Conservation (phyloP, 2,329 filamentous ascomycete species). For the Akanthomyces uredinophilus region DNA sequence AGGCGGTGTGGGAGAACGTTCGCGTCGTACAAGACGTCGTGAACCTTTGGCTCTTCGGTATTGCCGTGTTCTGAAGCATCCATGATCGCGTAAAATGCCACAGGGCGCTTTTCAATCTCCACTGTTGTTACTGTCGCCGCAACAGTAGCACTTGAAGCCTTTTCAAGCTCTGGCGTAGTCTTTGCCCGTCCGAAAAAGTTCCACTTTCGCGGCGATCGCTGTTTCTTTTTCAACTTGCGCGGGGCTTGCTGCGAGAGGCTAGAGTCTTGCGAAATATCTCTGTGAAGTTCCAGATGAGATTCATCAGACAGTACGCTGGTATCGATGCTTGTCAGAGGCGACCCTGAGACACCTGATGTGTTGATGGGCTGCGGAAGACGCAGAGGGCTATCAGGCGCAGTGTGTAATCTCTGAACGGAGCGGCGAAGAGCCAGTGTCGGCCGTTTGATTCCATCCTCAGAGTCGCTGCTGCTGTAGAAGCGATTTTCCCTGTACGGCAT, state of each 20-base stretch:
- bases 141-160: conserved; percentile 34
- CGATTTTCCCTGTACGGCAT: conserved; percentile 35
- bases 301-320: conserved; percentile 55
- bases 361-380: conserved; percentile 51
- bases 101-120: conserved; percentile 44
- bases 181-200: conserved; percentile 57
- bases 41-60: conserved; percentile 34
- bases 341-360: conserved; percentile 37
- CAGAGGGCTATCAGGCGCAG: conserved; percentile 39
- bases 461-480: conserved; percentile 54
- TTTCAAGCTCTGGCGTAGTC: conserved; percentile 35
- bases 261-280: conserved; percentile 30
- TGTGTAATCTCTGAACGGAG: conserved; percentile 47
- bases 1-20: conserved; percentile 2
- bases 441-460: conserved; percentile 43
- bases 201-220: conserved; percentile 56
- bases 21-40: conserved; percentile 47
- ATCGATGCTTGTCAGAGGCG: conserved; percentile 52
- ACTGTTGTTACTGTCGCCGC: conserved; percentile 44
- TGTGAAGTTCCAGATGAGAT: conserved; percentile 40
- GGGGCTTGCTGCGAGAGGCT: conserved; percentile 28
- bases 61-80: conserved; percentile 54
- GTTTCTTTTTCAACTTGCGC: conserved; percentile 52
- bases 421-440: conserved; percentile 50
- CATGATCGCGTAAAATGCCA: conserved; percentile 58